Base-by-base conservation (phyloP, 768 basidiomycete species). In the Boletus patriciae region DNA sequence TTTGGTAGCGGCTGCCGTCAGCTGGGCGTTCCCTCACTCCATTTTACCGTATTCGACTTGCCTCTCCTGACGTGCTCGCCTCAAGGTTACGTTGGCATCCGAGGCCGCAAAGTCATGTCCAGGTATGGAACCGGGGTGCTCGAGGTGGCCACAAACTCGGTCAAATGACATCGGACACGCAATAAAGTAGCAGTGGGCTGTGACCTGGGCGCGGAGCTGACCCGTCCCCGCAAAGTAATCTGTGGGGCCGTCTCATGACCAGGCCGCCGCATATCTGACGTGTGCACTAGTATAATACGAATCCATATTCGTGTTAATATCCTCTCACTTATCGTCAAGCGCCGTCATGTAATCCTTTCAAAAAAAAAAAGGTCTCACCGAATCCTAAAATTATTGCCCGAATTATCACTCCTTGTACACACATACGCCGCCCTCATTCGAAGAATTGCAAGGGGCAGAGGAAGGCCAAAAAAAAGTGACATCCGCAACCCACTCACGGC, bases 61-160 rank as follows among this genome's bases (percentile, higher is more conserved):
- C 45, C 52, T 45, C 42, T 58, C 41, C 55, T 50, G 45, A 42
- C 51, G 50, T 29, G 41, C 52, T 50, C 19, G 34, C 42, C 23
- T 50, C 54, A 47, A 45, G 55, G 46, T 55, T 41, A 47, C 31
- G 49, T 45, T 45, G 38, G 41, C 51, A 40, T 31, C 16, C 54
- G 36, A 31, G 34, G 43, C 60, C 66, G 66, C 61, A 67, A 65
- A 41, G 56, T 29, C 40, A 40, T 60, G 42, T 18, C 61, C 53
- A 16, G 18, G 53, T 63, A 53, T 55, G 57, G 66, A 34, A 53
- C 21, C 29, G 50, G n/a, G 37, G 50, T 58, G 50, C 53, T 34
- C 31, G 41, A 50, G 18, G 41, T 48, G 38, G 49, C 50, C 36
- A 57, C 62, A 29, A 19, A 42, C 51, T 21, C 44, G 44, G 57